Base-by-base conservation (phyloP, 139 green algal genomes). In the Haematococcus sp. region DNA sequence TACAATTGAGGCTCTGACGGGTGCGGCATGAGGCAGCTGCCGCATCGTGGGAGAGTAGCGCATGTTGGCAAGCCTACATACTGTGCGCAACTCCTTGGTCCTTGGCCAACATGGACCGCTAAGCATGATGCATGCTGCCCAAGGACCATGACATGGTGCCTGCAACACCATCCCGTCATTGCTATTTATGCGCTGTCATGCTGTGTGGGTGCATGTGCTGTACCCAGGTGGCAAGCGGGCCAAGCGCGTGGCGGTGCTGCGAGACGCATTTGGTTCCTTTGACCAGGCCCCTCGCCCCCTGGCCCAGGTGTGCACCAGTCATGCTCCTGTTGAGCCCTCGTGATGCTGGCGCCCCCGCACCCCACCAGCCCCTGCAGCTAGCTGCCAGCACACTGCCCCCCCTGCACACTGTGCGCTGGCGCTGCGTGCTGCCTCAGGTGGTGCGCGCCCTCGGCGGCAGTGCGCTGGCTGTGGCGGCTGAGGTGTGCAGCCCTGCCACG, bases 211-310 rank as follows among this genome's bases (percentile, higher is more conserved):
- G 40, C 40, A 7, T 11, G 11, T 49, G 40, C 40, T 49, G 40
- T 11, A 49, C 55, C 56, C 71, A 83, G 66, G 73, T 20, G 15
- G 54, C 27, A 0, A 58, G 25, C 33, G 70, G n/a, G 75, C 85
- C 0, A 7, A 34, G 2, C 73, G 70, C 19, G 70, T 95, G 1
- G 84, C 81, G 3, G 86, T 96, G 0, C 68, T 94, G 19, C 80
- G 91, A 15, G 81, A 91, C 13, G 81, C 87, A 2, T 96, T 94
- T 49, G 69, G 78, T 1, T 63, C 88, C 0, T 85, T 87, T 49
- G 87, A 92, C 71, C 54, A 79, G 25, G 27, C 65, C 2, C 77
- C 76, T 9, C 68, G 75, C 1, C 56, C 74, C 0, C 73, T 94
- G 25, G 43, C 73, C 1, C 25, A 80, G 17, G 71, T 81, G 46